These are phyloP conservation scores for Oryza meyeriana DNA, from an alignment of 176 grass and related monocot species.

Conservation along the genomic window DNA sequence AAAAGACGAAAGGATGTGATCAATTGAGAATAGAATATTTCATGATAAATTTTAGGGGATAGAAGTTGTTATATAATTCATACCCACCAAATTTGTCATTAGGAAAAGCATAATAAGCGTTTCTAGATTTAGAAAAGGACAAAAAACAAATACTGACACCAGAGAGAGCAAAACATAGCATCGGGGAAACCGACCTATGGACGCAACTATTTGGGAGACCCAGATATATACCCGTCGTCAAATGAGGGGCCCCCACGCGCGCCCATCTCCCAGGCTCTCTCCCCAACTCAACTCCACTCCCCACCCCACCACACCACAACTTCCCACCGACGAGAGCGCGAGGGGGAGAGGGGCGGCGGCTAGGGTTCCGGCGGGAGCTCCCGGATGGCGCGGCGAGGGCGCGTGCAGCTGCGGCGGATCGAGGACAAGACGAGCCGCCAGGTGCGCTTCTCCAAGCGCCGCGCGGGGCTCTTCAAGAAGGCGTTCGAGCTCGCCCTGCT, in stretches of 20 bases:
- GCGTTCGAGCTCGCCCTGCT: constrained; percentile 72
- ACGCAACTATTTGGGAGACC: too few species aligned
- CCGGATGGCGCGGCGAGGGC: constrained; percentile 44
- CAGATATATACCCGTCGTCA: neutral
- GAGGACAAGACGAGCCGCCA: constrained; percentile 79
- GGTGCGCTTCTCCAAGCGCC: constrained; percentile 78
- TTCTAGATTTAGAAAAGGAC: neutral
- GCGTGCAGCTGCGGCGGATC: constrained; percentile 68
- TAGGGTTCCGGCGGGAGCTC: constrained; percentile 22
- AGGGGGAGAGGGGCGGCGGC: neutral
- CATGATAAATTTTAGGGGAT: too few species aligned
- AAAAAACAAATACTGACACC: too few species aligned
- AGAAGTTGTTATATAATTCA: too few species aligned
- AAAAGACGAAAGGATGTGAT: too few species aligned
- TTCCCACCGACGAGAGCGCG: neutral
- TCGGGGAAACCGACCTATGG: neutral
- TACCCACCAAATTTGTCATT: too few species aligned
- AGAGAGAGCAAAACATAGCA: too few species aligned
- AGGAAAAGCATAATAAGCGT: too few species aligned
- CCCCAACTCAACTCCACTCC: neutral
- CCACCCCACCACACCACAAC: neutral
- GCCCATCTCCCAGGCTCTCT: neutral
- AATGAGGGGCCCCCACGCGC: neutral
- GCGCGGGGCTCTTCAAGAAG: constrained; percentile 79
- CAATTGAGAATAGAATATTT: too few species aligned